Conservation (phyloP, 129 eudicot species). For the Flaveria linearis region DNA sequence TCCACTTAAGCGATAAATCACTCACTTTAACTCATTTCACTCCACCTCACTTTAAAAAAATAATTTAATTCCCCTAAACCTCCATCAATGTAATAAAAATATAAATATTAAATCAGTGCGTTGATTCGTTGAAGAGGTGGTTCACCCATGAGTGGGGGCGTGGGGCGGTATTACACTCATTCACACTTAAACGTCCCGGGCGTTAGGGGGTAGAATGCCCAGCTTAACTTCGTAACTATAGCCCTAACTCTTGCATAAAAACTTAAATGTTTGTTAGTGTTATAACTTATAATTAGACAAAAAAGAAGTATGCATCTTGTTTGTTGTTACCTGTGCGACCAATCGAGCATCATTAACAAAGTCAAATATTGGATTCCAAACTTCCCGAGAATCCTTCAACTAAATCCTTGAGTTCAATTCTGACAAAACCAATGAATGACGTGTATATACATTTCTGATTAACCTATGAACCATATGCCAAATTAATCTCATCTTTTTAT, state of each 20-base stretch:
- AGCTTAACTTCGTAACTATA: not conserved
- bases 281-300: not conserved
- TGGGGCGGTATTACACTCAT: no score
- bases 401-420: not conserved
- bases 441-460: constrained; percentile 14
- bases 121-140: no score
- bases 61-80: no score
- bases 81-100: no score
- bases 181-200: no score
- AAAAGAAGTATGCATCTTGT: constrained; percentile 22
- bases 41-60: no score
- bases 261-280: not conserved
- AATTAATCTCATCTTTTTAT: not conserved
- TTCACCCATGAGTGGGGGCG: no score
- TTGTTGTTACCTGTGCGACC: not conserved
- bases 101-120: no score
- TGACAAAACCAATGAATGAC: constrained; percentile 10
- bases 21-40: no score
- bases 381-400: not conserved
- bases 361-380: constrained; percentile 21
- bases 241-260: not conserved
- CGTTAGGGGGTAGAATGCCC: no score
- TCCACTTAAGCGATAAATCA: no score
- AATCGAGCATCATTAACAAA: not conserved
- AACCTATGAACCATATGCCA: constrained; percentile 22